phyloP scores from a whole-genome alignment of 441 rosid species.

The Erodium texanum region DNA sequence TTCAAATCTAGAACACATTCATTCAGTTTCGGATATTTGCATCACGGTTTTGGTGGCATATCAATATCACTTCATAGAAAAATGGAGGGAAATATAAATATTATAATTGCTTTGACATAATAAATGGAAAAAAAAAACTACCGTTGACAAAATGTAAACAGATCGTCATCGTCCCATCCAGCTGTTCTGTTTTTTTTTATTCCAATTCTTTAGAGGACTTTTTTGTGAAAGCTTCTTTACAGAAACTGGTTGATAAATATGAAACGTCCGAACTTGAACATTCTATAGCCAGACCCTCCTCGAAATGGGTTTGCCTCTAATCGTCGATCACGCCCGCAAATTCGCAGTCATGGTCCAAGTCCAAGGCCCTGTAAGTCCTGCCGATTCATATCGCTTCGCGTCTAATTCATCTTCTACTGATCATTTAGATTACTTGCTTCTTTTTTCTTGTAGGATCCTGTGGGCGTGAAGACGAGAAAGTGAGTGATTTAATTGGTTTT shows the following conservation, averaged over 20 bases:
- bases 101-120: too few relatives aligned
- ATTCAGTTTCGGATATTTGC: too few relatives aligned
- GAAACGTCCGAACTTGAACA: background rate
- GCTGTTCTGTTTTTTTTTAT: too few relatives aligned
- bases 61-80: too few relatives aligned
- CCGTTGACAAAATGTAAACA: background rate
- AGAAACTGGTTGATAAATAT: background rate
- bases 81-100: too few relatives aligned
- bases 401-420: background rate
- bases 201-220: too few relatives aligned
- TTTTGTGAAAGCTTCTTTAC: background rate
- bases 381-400: background rate
- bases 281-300: background rate
- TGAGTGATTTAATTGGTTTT: conserved; percentile 26
- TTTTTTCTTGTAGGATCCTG: conserved; percentile 58
- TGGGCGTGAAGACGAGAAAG: conserved; percentile 85
- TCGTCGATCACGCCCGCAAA: conserved; percentile 38
- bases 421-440: background rate
- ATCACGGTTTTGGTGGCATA: too few relatives aligned
- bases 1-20: too few relatives aligned
- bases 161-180: background rate
- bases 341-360: conserved; percentile 71
- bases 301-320: conserved; percentile 49
- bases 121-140: too few relatives aligned
- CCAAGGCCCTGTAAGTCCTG: conserved; percentile 61